A percentile compares a stretch with the other conserved stretches of the same genome.
Evolutionary conservation across 345 rosid genomes (phyloP).

Genomic region (Gossypium bickii): DNA sequence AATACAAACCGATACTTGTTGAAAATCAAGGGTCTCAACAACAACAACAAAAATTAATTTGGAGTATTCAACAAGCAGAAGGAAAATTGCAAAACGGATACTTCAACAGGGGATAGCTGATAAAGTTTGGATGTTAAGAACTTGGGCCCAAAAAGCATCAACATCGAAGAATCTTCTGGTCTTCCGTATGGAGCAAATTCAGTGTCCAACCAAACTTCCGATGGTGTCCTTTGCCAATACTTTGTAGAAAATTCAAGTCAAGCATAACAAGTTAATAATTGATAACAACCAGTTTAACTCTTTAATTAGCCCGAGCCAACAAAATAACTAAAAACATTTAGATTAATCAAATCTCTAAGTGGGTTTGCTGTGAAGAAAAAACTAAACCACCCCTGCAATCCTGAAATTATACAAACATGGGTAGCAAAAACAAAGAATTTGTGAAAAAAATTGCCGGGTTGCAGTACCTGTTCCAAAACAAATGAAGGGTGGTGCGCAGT

Average conservation of each 20-base stretch:
- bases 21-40: no score
- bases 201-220: constrained; percentile 40
- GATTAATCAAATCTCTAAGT: neutral
- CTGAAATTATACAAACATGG: neutral
- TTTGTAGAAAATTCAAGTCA: neutral
- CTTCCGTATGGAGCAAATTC: constrained; percentile 25
- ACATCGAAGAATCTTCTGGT: neutral
- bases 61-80: no score
- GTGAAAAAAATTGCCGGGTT: neutral
- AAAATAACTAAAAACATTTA: neutral
- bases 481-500: constrained; percentile 30
- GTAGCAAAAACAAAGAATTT: neutral
- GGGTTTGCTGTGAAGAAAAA: neutral
- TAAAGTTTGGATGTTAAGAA: constrained; percentile 30
- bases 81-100: neutral
- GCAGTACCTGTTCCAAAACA: constrained; percentile 28
- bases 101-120: constrained; percentile 32
- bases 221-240: neutral
- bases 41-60: no score
- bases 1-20: no score
- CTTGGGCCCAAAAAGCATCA: constrained; percentile 34
- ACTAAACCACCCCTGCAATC: neutral
- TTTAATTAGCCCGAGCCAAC: neutral
- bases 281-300: neutral
- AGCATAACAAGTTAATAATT: neutral